Base-by-base conservation (phyloP, 2,329 filamentous ascomycete genomes). In the Penicillium sclerotiorum region DNA sequence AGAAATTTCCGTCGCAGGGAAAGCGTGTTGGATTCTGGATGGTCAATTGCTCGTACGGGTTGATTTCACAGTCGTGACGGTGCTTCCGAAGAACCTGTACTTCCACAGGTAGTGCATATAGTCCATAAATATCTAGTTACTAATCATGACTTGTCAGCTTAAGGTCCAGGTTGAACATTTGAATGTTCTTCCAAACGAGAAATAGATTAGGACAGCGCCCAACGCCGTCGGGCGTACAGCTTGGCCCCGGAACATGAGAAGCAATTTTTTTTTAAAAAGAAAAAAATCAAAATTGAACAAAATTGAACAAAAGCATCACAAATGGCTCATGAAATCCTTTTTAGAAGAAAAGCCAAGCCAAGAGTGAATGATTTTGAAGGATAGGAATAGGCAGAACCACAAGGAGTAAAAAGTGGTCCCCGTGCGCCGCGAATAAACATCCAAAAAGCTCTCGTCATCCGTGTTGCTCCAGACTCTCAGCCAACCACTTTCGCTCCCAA, bases 371-470 rank as follows among this genome's bases (percentile, higher is more conserved):
- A 28, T 28, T 8, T 28, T 13, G 3, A 28, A 8, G n/a, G n/a
- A 28, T 13, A 8, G 13, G 25, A 28, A 28, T 28, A 9, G 25
- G 9, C 13, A 28, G 25, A 28, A 28, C 25, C 3, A 28, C 27
- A 45, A 39, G 37, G 39, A 43, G 39, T 36, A 57, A 52, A 54
- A 55, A 50, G 43, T 27, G 30, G 46, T 46, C 47, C 47, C 55
- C 55, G 52, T 50, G 52, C 52, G 40, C 50, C 45, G 22, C 49
- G 45, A 56, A 52, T 55, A 36, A 51, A 53, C 52, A 55, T 53
- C 47, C 40, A 50, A 41, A 49, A 47, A 49, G 46, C 47, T 52
- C 47, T 52, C 42, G 43, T 23, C 49, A 52, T 55, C 52, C 50
- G 43, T 35, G 22, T 21, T 38, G 41, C 37, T 49, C 30, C 23